These are phyloP conservation scores for Reutealis trisperma DNA, from an alignment of 345 rosid species.

Conservation along the genomic window DNA sequence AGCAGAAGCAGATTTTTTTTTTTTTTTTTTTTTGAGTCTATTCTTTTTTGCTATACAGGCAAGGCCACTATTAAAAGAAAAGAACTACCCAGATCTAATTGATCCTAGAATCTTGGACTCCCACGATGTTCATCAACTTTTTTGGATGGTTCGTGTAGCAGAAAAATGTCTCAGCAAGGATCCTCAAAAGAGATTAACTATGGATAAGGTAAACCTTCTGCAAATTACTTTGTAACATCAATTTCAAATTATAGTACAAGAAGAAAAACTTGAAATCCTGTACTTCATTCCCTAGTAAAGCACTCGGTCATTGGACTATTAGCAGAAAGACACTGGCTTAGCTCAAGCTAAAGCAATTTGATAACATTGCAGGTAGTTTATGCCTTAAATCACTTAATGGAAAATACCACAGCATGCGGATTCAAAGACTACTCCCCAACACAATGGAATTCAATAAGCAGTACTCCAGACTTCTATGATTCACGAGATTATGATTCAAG, in stretches of 20 bases:
- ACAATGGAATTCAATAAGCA: conserved; percentile 35
- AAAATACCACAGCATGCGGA: conserved; percentile 23
- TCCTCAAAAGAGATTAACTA: conserved; percentile 52
- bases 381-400: conserved; percentile 42
- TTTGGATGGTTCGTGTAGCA: conserved; percentile 70
- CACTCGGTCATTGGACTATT: not conserved
- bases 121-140: conserved; percentile 65
- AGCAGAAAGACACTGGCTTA: not conserved
- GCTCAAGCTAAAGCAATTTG: not conserved
- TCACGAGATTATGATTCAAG: conserved; percentile 28
- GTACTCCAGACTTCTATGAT: conserved; percentile 32
- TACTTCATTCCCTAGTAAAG: not conserved
- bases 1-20: not conserved
- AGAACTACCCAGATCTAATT: conserved; percentile 58
- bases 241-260: no score
- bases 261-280: no score
- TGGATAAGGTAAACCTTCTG: conserved; percentile 37
- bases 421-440: conserved; percentile 43
- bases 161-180: conserved; percentile 63
- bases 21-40: not conserved
- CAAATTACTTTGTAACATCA: no score
- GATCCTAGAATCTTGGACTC: conserved; percentile 52
- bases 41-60: conserved; percentile 42
- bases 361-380: conserved; percentile 45
- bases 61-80: conserved; percentile 57